Percentiles rank a stretch among this genome's conserved stretches.
These are phyloP conservation scores for Brassica rapa DNA, from an alignment of 345 rosid species.

Conservation along the genomic window DNA sequence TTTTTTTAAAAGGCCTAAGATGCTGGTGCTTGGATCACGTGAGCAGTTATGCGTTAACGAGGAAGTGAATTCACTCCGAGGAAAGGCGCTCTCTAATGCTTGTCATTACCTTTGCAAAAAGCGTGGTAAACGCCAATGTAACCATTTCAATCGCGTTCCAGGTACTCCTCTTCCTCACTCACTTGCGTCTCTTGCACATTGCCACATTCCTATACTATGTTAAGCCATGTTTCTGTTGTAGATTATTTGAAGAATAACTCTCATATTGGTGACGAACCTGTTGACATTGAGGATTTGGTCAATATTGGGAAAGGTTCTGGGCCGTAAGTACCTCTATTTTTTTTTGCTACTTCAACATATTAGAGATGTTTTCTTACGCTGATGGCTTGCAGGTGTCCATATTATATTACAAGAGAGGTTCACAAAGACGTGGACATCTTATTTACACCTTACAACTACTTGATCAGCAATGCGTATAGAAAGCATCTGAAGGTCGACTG, in stretches of 20 bases:
- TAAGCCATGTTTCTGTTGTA: slow-evolving; percentile 40
- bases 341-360: slow-evolving; percentile 20
- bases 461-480: slow-evolving; percentile 73
- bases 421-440: slow-evolving; percentile 83
- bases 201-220: background rate
- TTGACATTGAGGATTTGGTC: slow-evolving; percentile 94
- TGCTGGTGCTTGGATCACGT: slow-evolving; percentile 87
- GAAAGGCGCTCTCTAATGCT: slow-evolving; percentile 86
- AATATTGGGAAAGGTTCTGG: slow-evolving; percentile 75
- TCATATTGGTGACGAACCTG: slow-evolving; percentile 79
- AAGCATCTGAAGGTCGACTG: slow-evolving; percentile 65
- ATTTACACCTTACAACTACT: slow-evolving; percentile 92
- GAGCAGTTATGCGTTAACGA: slow-evolving; percentile 91
- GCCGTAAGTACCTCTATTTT: slow-evolving; percentile 54
- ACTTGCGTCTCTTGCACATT: background rate
- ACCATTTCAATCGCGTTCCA: slow-evolving; percentile 54
- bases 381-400: slow-evolving; percentile 69
- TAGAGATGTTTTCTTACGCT: background rate
- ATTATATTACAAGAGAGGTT: slow-evolving; percentile 79
- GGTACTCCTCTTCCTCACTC: slow-evolving; percentile 10
- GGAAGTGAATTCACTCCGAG: slow-evolving; percentile 77
- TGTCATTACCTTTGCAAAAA: slow-evolving; percentile 71
- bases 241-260: slow-evolving; percentile 71
- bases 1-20: slow-evolving; percentile 73
- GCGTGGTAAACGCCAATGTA: slow-evolving; percentile 56